These are phyloP conservation scores for Neonectria neomacrospora DNA, from an alignment of 2,329 filamentous ascomycete genomes.

Conservation along the genomic window DNA sequence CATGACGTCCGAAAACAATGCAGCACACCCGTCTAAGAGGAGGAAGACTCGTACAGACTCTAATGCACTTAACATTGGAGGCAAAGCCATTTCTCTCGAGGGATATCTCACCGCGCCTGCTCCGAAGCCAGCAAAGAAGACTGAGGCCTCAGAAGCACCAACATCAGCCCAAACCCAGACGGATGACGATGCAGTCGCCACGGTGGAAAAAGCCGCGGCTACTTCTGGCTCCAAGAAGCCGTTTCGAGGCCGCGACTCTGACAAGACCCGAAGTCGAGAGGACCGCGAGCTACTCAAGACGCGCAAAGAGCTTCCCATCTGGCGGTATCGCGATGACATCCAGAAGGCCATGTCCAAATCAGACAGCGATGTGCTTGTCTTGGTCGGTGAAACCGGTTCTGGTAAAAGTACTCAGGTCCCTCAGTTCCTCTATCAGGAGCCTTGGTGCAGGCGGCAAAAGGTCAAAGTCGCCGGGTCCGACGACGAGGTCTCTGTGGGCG, in stretches of 20 bases:
- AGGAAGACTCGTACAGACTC: conserved; percentile 48
- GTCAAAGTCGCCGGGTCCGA: conserved; percentile 57
- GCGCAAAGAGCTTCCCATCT: conserved; percentile 82
- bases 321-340: conserved; percentile 77
- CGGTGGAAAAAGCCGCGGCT: not conserved
- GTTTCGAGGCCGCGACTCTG: conserved; percentile 24
- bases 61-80: conserved; percentile 58
- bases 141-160: conserved; percentile 17
- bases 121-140: conserved; percentile 38
- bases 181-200: conserved; percentile 1
- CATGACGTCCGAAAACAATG: conserved; percentile 43
- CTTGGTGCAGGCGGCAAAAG: conserved; percentile 77
- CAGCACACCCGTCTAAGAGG: conserved; percentile 50
- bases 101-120: conserved; percentile 59
- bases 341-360: conserved; percentile 64
- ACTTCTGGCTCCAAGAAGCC: conserved; percentile 19
- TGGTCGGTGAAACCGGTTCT: conserved; percentile 94
- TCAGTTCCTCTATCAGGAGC: conserved; percentile 82
- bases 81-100: conserved; percentile 61
- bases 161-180: conserved; percentile 18
- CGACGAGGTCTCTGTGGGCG: conserved; percentile 69
- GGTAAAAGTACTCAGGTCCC: conserved; percentile 98
- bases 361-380: conserved; percentile 78
- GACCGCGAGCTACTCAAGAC: conserved; percentile 53
- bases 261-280: conserved; percentile 36